Evolutionary conservation across 768 basidiomycete species (phyloP).

Genomic region (Cystobasidium onofrii): DNA sequence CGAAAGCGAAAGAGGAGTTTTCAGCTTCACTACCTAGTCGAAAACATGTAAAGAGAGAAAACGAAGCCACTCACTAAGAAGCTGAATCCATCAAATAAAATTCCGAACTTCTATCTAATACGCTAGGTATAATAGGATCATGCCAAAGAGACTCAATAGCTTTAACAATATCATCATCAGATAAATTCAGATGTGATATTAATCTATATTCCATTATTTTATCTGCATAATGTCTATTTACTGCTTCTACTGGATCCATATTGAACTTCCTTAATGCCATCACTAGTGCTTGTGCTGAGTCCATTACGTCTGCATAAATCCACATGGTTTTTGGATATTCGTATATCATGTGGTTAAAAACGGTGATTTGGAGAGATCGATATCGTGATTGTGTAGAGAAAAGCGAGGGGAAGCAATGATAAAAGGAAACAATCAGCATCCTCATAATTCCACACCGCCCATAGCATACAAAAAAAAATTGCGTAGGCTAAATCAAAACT

Average conservation of each 20-base stretch:
- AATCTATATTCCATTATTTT: constrained; percentile 49
- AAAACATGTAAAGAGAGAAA: neutral
- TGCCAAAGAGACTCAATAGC: constrained; percentile 50
- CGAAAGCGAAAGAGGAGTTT: constrained; percentile 82
- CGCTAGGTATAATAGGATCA: constrained; percentile 49
- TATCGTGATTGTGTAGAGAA: neutral
- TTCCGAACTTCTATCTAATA: constrained; percentile 52
- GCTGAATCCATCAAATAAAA: constrained; percentile 97
- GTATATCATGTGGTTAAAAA: neutral
- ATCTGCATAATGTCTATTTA: constrained; percentile 54
- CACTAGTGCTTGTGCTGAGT: constrained; percentile 77
- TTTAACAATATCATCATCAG: constrained; percentile 45
- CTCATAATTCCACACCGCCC: neutral
- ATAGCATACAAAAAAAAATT: neutral
- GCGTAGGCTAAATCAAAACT: too few relatives aligned
- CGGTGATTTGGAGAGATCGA: neutral
- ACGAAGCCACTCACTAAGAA: constrained; percentile 51
- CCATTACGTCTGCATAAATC: constrained; percentile 61
- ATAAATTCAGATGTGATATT: constrained; percentile 44
- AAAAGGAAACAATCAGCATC: neutral
- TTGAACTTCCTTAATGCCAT: constrained; percentile 78
- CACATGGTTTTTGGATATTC: too few relatives aligned
- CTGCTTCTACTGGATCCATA: constrained; percentile 61
- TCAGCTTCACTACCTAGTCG: constrained; percentile 32
- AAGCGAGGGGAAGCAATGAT: neutral